Evolutionary conservation across 2,329 filamentous ascomycete genomes (phyloP), one percentile per base, ranked within the genome.

Genomic region (Colletotrichum salicis): DNA sequence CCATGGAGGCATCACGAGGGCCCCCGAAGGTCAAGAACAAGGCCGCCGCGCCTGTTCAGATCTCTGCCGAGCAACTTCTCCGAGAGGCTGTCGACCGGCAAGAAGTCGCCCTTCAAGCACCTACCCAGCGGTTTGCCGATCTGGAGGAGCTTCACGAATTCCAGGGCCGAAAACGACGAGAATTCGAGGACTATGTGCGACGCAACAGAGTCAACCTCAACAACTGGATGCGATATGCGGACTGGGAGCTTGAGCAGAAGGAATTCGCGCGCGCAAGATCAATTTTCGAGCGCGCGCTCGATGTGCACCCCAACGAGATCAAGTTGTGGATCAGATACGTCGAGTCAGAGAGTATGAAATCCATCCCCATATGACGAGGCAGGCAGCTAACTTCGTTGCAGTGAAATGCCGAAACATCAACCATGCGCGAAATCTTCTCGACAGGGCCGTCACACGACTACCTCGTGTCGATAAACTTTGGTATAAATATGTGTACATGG

Each of bases 401-500:
- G 64, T 74, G 73, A 74, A 73, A 56, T 74, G 79, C 74, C 88
- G 95, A 75, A 97, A 97, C 80, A 98, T 99, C 86, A 97, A 97
- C 81, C 96, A 98, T 87, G 95, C 96, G 41, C 88, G 96, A 70
- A 99, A 99, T 80, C 84, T 99, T 63, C 89, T 99, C 64, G 96
- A 99, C 81, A 92, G 96, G 67, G 95, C 96, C n/a, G 94, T 98
- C 64, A 95, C 95, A 1, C 94, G 97, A 67, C 86, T 98, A 51
- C 96, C 96, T 5, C 88, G 96, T 69, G 90, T 98, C 52, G 95
- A 98, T 81, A 98, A 98, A 86, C 85, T 99, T 41, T 99, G 96
- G 96, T 99, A 97, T 86, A 98, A 98, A 82, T 99, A 98, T 86
- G 94, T 97, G 31, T 97, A 97, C 81, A 97, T 97, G 93, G 96